A percentile compares a stretch with the other conserved stretches of the same genome.
Evolutionary conservation across 345 rosid species (phyloP).

Genomic region (Gossypium raimondii): DNA sequence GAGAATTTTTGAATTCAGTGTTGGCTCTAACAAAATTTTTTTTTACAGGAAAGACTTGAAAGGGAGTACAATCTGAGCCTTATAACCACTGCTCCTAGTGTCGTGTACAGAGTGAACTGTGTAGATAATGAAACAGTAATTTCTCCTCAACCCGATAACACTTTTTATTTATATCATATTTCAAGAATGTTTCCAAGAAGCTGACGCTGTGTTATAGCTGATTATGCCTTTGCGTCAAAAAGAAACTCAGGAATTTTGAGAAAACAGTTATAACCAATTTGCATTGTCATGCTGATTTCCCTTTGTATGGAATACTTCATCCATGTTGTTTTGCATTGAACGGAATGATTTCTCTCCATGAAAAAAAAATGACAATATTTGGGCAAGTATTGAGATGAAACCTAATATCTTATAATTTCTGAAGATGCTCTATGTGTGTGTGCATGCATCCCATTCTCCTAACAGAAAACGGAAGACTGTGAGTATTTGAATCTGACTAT

Average conservation of each 20-base stretch:
- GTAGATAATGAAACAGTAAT: conserved; percentile 73
- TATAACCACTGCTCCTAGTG: conserved; percentile 99
- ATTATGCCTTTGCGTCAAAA: not conserved
- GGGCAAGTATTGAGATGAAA: not conserved
- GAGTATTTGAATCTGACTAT: conserved; percentile 4
- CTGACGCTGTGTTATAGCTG: not conserved
- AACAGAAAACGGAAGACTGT: not conserved
- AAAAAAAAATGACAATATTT: not conserved
- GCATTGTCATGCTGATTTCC: conserved; percentile 1
- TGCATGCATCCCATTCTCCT: not conserved
- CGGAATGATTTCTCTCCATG: not conserved
- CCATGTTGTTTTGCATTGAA: conserved; percentile 3
- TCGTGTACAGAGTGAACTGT: conserved; percentile 86
- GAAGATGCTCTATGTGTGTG: not conserved
- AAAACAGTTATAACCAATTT: not conserved
- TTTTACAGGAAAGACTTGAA: conserved; percentile 93
- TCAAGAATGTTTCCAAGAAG: not conserved
- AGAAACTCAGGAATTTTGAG: not conserved
- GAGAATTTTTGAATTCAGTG: conserved; percentile 1
- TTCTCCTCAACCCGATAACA: conserved; percentile 30
- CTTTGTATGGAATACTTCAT: not conserved
- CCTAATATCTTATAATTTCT: not conserved
- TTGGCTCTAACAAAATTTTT: conserved; percentile 8
- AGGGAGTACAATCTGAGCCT: conserved; percentile 95
- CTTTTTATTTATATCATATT: conserved; percentile 12